Conservation (phyloP, 805 yeast species). For the Yarrowia bubula region DNA sequence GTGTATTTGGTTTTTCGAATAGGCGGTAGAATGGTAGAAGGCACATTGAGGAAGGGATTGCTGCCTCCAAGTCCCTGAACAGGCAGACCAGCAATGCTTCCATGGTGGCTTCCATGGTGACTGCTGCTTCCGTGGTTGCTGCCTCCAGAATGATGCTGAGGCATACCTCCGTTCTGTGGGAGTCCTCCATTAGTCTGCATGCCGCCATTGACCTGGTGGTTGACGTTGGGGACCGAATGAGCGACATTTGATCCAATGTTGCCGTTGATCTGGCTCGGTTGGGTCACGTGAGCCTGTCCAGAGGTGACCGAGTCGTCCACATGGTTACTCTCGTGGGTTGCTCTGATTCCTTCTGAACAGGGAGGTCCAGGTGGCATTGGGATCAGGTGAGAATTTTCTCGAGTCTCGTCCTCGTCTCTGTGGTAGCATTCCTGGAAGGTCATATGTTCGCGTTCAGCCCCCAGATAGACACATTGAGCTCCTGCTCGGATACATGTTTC, state of each 20-base stretch:
- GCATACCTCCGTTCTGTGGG: not conserved
- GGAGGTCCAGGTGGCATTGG: conserved; percentile 13
- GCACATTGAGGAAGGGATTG: conserved; percentile 8
- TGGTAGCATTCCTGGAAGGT: conserved; percentile 27
- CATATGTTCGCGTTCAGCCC: conserved; percentile 16
- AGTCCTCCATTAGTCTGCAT: too few species aligned
- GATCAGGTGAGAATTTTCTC: conserved; percentile 1
- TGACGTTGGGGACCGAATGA: too few species aligned
- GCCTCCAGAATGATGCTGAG: not conserved
- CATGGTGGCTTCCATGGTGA: not conserved
- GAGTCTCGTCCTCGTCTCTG: not conserved
- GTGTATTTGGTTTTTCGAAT: conserved; percentile 20
- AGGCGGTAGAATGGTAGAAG: conserved; percentile 3
- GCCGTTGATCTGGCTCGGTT: not conserved
- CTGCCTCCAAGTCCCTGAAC: not conserved
- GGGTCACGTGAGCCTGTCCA: not conserved
- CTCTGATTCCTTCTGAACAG: not conserved
- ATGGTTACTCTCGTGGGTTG: not conserved
- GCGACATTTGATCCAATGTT: not conserved
- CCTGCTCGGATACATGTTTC: conserved; percentile 45
- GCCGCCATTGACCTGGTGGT: too few species aligned
- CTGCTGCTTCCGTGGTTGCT: not conserved
- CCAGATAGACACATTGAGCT: conserved; percentile 31
- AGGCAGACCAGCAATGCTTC: not conserved
- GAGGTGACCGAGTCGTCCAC: not conserved